These are phyloP conservation scores for Santalum album DNA, from an alignment of 164 flowering plant genomes.

Conservation along the genomic window DNA sequence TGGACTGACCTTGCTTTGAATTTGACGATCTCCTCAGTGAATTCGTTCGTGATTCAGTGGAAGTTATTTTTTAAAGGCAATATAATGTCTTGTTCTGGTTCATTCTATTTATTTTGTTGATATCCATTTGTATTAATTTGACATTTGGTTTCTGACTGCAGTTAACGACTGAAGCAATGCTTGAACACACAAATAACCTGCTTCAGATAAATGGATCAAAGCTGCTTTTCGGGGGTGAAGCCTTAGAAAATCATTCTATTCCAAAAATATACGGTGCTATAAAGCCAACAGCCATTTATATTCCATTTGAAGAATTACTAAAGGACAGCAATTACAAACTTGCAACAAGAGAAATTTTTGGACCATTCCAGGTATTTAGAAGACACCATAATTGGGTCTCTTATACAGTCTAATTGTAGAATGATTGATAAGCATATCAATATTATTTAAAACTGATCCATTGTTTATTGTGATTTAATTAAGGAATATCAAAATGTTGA, in stretches of 20 bases:
- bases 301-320: slow-evolving; percentile 82
- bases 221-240: slow-evolving; percentile 84
- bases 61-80: too few relatives aligned
- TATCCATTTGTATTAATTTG: too few relatives aligned
- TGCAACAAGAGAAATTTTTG: slow-evolving; percentile 88
- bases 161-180: slow-evolving; percentile 86
- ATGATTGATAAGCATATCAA: background rate
- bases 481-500: too few relatives aligned
- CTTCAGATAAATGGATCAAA: slow-evolving; percentile 81
- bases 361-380: slow-evolving; percentile 85
- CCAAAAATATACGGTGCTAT: slow-evolving; percentile 89
- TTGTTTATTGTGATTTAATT: too few relatives aligned
- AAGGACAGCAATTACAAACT: slow-evolving; percentile 69
- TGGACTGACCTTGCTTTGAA: too few relatives aligned
- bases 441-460: too few relatives aligned
- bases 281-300: slow-evolving; percentile 81
- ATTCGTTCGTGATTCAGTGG: too few relatives aligned
- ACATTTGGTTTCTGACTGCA: slow-evolving; percentile 18
- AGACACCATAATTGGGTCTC: background rate
- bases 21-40: too few relatives aligned
- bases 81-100: too few relatives aligned
- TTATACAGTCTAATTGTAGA: too few relatives aligned
- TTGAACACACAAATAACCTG: slow-evolving; percentile 66
- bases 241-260: slow-evolving; percentile 75
- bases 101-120: too few relatives aligned